These are phyloP conservation scores for Amanita subjunquillea DNA, from an alignment of 768 basidiomycete genomes.

Conservation along the genomic window DNA sequence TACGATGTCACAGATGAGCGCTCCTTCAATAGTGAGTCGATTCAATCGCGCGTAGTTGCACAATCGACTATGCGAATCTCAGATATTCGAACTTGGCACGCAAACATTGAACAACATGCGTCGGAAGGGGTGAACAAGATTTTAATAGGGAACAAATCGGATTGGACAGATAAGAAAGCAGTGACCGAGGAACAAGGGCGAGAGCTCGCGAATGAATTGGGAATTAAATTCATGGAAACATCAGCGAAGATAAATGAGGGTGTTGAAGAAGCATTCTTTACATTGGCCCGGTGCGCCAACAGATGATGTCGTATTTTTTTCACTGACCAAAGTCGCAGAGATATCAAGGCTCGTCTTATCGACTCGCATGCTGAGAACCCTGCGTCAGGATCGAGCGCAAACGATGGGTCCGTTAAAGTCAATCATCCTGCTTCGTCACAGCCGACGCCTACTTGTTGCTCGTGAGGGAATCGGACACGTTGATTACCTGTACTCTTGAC, in stretches of 20 bases:
- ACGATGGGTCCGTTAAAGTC: conserved; percentile 55
- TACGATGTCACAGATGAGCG: conserved; percentile 95
- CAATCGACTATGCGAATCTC: conserved; percentile 1
- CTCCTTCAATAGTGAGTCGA: conserved; percentile 84
- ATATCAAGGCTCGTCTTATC: conserved; percentile 95
- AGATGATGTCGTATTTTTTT: background rate
- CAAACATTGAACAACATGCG: conserved; percentile 97
- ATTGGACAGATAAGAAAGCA: conserved; percentile 93
- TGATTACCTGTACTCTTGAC: background rate
- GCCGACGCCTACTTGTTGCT: conserved; percentile 42
- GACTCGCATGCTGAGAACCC: conserved; percentile 76
- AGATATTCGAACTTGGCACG: conserved; percentile 99
- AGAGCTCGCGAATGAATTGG: conserved; percentile 86
- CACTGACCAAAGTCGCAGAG: conserved; percentile 34
- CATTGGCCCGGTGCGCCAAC: conserved; percentile 72
- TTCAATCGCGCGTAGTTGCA: background rate
- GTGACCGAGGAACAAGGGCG: conserved; percentile 90
- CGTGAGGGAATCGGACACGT: conserved; percentile 16
- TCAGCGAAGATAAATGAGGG: conserved; percentile 95
- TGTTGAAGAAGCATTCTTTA: conserved; percentile 98
- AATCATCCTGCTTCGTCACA: conserved; percentile 42
- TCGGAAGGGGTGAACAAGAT: conserved; percentile 99
- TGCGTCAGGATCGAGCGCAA: conserved; percentile 23
- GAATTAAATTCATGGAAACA: conserved; percentile 96
- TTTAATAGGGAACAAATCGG: conserved; percentile 97